phyloP scores from a whole-genome alignment of 306 rosid genomes.

The Senna tora region DNA sequence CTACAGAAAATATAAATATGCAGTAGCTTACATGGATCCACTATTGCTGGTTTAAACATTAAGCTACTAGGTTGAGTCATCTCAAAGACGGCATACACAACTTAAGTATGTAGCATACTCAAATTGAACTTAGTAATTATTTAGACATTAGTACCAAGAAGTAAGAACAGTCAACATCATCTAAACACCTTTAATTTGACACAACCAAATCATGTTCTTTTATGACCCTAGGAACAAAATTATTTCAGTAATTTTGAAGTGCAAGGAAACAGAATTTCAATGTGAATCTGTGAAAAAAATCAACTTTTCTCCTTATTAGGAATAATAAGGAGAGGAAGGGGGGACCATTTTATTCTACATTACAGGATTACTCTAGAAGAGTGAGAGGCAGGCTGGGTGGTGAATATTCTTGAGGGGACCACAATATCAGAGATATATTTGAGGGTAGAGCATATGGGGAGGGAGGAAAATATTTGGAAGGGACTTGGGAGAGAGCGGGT shows the following conservation, averaged over 20 bases:
- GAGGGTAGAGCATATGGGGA: no score
- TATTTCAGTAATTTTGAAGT: neutral
- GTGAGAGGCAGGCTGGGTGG: no score
- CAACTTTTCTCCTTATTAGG: no score
- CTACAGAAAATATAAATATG: constrained; percentile 19
- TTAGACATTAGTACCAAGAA: constrained; percentile 6
- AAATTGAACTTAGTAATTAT: no score
- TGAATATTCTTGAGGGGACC: no score
- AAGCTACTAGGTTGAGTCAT: constrained; percentile 9
- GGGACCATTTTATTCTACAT: no score
- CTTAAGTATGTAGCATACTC: constrained; percentile 9
- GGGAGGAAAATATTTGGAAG: no score
- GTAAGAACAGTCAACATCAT: constrained; percentile 20
- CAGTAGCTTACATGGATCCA: constrained; percentile 19
- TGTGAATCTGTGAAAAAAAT: no score
- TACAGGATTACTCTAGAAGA: no score
- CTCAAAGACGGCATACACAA: constrained; percentile 23
- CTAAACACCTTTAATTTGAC: constrained; percentile 1
- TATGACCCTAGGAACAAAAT: neutral
- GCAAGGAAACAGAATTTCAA: neutral
- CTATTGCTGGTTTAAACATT: constrained; percentile 28
- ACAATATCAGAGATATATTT: no score
- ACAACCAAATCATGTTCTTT: constrained; percentile 26
- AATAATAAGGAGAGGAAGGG: no score
- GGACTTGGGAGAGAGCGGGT: no score